These are phyloP conservation scores for Phytopythium vexans DNA, from an alignment of 352 stramenopile genomes.

Conservation along the genomic window DNA sequence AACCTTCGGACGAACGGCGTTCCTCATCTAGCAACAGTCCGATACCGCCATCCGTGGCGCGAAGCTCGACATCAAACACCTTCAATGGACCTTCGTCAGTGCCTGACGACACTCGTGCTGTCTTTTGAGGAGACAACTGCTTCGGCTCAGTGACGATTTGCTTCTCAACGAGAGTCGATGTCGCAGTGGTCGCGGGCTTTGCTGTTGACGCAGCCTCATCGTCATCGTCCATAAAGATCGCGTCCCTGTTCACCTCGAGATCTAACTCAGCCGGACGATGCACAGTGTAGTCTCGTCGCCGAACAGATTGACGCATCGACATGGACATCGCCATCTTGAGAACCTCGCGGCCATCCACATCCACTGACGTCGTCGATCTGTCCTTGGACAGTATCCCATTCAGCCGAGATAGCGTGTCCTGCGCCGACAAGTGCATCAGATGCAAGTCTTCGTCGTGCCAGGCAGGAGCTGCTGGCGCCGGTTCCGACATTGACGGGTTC, in stretches of 20 bases:
- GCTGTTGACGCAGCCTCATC: not conserved
- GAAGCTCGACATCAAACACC: constrained; percentile 54
- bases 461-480: constrained; percentile 4
- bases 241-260: constrained; percentile 59
- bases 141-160: not conserved
- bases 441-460: constrained; percentile 57
- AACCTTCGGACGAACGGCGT: not conserved
- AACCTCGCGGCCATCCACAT: constrained; percentile 23
- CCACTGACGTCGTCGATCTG: constrained; percentile 14
- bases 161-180: not conserved
- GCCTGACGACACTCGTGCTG: not conserved
- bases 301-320: constrained; percentile 53
- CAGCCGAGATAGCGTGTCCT: constrained; percentile 60
- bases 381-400: constrained; percentile 59
- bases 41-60: constrained; percentile 68
- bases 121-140: not conserved
- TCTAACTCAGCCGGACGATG: constrained; percentile 21
- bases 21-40: constrained; percentile 53
- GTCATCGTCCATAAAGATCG: constrained; percentile 53
- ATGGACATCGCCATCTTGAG: constrained; percentile 49
- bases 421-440: constrained; percentile 52
- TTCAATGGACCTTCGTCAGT: constrained; percentile 22
- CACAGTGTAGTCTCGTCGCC: constrained; percentile 58
- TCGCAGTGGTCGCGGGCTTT: not conserved
- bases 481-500: constrained; percentile 22